These are phyloP conservation scores for Viola pubescens DNA, from an alignment of 441 rosid species.

Conservation along the genomic window DNA sequence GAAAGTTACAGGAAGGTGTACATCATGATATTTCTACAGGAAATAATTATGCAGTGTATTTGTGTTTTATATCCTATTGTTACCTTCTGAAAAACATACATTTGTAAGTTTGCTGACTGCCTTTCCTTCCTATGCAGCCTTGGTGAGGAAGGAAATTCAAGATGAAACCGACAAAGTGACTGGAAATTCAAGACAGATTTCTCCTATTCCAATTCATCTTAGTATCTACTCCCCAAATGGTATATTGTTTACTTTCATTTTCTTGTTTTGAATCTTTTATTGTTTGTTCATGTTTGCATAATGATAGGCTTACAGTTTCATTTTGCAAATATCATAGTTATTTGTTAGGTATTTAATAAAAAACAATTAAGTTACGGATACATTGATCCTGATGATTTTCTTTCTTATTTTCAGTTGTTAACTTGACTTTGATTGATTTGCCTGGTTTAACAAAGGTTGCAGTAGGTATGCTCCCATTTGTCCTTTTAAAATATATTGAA, in stretches of 20 bases:
- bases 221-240: too few species aligned
- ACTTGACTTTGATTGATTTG: slow-evolving; percentile 73
- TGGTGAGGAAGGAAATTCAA: slow-evolving; percentile 70
- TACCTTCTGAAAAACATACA: slow-evolving; percentile 1
- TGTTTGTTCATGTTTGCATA: background rate
- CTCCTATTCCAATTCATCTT: slow-evolving; percentile 39
- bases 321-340: background rate
- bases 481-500: background rate
- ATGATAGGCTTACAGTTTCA: background rate
- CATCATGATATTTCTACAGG: too few species aligned
- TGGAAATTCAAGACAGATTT: slow-evolving; percentile 68
- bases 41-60: too few species aligned
- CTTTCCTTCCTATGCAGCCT: slow-evolving; percentile 34
- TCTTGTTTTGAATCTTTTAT: too few species aligned
- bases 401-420: slow-evolving; percentile 41
- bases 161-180: slow-evolving; percentile 82
- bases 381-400: too few species aligned
- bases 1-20: too few species aligned
- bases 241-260: slow-evolving; percentile 17
- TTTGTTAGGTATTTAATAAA: background rate
- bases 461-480: slow-evolving; percentile 38
- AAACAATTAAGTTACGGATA: background rate
- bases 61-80: background rate
- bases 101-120: background rate
- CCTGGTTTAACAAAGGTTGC: slow-evolving; percentile 90